Base-by-base conservation (phyloP, 441 rosid species). In the Croton laevigatus region DNA sequence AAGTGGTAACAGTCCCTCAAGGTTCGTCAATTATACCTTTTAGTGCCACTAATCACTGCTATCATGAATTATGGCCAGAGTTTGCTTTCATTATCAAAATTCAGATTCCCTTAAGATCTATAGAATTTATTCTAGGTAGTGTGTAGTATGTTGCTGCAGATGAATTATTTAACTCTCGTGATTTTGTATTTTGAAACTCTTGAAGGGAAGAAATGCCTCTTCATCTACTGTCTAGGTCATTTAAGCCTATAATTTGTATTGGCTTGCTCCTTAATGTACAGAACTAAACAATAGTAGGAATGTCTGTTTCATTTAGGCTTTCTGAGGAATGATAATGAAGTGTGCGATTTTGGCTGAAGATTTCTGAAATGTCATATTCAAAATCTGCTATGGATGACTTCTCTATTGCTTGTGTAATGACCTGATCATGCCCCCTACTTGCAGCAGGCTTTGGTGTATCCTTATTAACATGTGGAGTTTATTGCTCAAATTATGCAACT, bases 251-350 rank as follows among this genome's bases (percentile, higher is more conserved):
- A 48, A 69, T 58, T 44, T 58, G 36, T 36, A 19, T 49, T 69
- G 66, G 65, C 65, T 69, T 59, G 45, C 36, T 69, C 23, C 8
- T 14, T 59, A 16, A 59, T 69, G 65, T 69, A 69, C 66, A 69
- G 48, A 49, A 69, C 3, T 59, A 59, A 20, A 60, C 48, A 55
- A 49, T 6, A 20, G 38, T 3, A 14, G 6, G 36, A 7, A 8
- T 59, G 23, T 59, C 19, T 27, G 32, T 58, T 5, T 58, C 17
- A 48, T 10, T 36, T 59, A 58, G 64, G 34, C 32, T 45, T 53
- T 3, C 3, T 8, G 11, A 6, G 48, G 57, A 5, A 45, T 46
- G 54, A 59, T 46, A 69, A 13, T 11, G 36, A 1, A 32, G n/a
- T 44, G 64, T 45, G 44, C 22, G 10, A 27, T 55, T 40, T 53